These are phyloP conservation scores for Pouteria glomerata DNA, from an alignment of 148 eudicot genomes.

Conservation along the genomic window DNA sequence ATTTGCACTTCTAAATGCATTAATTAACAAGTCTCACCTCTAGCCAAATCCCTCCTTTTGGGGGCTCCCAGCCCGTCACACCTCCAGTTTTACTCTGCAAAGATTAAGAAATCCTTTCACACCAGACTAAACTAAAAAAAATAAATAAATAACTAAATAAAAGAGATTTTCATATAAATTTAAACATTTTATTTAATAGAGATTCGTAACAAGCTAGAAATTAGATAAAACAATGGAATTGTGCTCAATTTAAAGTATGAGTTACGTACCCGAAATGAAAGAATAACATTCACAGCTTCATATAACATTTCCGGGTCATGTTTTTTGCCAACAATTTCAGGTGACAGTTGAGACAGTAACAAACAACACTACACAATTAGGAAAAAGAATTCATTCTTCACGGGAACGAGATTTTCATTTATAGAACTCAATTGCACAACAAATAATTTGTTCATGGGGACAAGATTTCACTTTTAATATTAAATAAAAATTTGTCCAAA, in stretches of 20 bases:
- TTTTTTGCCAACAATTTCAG: constrained; percentile 38
- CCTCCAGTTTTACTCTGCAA: constrained; percentile 53
- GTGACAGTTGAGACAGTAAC: constrained; percentile 32
- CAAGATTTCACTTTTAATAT: neutral
- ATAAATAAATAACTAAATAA: no score
- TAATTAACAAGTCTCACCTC: constrained; percentile 37
- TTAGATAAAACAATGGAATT: neutral
- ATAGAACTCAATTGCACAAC: no score
- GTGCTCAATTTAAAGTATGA: neutral
- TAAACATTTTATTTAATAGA: no score
- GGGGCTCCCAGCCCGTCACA: constrained; percentile 49
- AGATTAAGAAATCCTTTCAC: neutral
- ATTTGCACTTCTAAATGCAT: neutral
- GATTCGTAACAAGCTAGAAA: neutral
- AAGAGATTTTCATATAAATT: neutral
- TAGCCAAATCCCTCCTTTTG: constrained; percentile 31
- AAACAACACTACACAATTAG: constrained; percentile 35
- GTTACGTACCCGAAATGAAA: constrained; percentile 44
- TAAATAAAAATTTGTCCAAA: neutral
- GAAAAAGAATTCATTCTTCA: no score
- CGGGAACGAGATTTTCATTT: no score
- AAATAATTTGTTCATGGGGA: neutral
- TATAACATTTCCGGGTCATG: constrained; percentile 24
- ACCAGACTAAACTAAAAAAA: no score
- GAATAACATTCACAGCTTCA: constrained; percentile 48